Percentiles rank a stretch among this genome's conserved stretches.
Conservation (phyloP, 192 early-diverging fungal species). For the Funneliformis geosporum region DNA sequence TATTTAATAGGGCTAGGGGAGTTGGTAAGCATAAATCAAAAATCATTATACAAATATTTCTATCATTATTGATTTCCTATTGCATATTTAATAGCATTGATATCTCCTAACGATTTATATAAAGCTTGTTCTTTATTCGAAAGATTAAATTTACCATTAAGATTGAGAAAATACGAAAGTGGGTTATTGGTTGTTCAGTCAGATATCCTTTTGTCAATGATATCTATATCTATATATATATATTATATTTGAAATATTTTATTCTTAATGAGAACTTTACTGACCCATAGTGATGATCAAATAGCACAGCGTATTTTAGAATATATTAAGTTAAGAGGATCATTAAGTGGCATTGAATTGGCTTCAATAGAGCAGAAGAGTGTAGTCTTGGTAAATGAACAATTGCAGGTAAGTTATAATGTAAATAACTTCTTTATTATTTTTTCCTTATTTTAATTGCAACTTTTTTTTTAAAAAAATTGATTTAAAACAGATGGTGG, state of each 20-base stretch:
- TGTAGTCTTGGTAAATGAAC: slow-evolving; percentile 64
- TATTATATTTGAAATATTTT: neutral
- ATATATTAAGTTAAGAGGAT: slow-evolving; percentile 42
- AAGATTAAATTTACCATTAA: slow-evolving; percentile 67
- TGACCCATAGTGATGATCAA: slow-evolving; percentile 66
- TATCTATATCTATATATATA: neutral
- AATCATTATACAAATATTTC: neutral
- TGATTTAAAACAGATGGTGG: slow-evolving; percentile 60
- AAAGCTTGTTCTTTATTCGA: slow-evolving; percentile 74
- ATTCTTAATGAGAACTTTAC: slow-evolving; percentile 30
- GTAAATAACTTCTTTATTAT: neutral
- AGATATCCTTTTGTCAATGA: slow-evolving; percentile 30
- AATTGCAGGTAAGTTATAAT: slow-evolving; percentile 59
- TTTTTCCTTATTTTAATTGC: neutral
- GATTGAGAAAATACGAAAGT: slow-evolving; percentile 75
- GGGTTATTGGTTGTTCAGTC: slow-evolving; percentile 80
- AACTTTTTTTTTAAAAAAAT: slow-evolving; percentile 18
- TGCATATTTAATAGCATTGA: slow-evolving; percentile 56
- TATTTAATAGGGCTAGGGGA: slow-evolving; percentile 94
- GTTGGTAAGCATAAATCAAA: slow-evolving; percentile 52
- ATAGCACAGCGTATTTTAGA: slow-evolving; percentile 57
- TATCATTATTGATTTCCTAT: neutral
- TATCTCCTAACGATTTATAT: slow-evolving; percentile 92
- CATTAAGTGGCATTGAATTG: slow-evolving; percentile 71
- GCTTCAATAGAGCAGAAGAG: slow-evolving; percentile 63